Percentiles rank a stretch among this genome's conserved stretches.
Evolutionary conservation across 2,329 filamentous ascomycete genomes (phyloP).

Genomic region (Verticillium klebahnii): DNA sequence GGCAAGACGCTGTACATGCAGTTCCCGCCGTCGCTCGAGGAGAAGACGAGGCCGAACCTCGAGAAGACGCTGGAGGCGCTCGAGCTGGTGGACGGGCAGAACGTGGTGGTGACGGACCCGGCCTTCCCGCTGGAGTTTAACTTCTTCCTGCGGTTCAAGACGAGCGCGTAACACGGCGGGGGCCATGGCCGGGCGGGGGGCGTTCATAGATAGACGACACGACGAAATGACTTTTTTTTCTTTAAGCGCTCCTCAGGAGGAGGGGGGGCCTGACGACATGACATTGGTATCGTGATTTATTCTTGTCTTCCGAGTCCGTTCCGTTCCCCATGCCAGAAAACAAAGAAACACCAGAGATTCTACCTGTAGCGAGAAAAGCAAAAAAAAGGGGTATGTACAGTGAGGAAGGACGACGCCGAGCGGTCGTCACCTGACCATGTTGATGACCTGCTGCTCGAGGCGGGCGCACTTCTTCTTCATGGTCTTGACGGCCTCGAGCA

Average conservation of each 20-base stretch:
- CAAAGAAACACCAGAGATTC: not conserved
- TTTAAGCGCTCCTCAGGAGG: not conserved
- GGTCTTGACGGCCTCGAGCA: conserved; percentile 81
- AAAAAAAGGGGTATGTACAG: not conserved
- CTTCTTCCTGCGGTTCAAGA: conserved; percentile 47
- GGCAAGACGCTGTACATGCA: conserved; percentile 89
- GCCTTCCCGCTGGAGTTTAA: conserved; percentile 71
- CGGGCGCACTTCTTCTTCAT: conserved; percentile 79
- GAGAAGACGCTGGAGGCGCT: conserved; percentile 72
- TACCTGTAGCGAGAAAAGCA: not conserved
- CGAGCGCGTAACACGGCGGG: conserved; percentile 1
- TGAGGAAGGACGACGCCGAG: not conserved
- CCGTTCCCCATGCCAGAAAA: not conserved
- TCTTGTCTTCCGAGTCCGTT: conserved; percentile 1
- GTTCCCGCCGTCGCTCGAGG: conserved; percentile 73
- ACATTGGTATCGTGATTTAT: conserved; percentile 3
- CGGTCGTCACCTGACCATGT: conserved; percentile 51
- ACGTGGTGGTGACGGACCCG: conserved; percentile 90
- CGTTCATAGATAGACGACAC: not conserved
- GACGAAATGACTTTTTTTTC: not conserved
- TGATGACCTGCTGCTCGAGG: conserved; percentile 65
- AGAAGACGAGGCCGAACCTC: conserved; percentile 80
- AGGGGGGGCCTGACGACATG: not conserved
- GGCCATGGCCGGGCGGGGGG: not conserved
- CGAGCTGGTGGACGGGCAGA: conserved; percentile 70